A percentile compares a stretch with the other conserved stretches of the same genome.
Evolutionary conservation across 208 protist genomes (phyloP).

Genomic region (Histomonas meleagridis): DNA sequence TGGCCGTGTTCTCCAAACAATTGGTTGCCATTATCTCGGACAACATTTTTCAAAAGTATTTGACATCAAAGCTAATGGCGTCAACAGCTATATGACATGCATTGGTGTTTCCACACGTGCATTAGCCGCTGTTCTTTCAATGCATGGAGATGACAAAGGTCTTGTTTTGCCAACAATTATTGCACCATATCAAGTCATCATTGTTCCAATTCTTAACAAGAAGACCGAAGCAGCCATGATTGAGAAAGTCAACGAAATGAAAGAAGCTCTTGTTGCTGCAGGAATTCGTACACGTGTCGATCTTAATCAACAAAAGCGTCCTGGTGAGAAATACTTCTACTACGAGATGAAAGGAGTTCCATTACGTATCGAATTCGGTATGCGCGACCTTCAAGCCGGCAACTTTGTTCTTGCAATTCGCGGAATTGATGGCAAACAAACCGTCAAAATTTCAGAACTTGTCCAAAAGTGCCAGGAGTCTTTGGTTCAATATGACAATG

Average conservation of each 20-base stretch:
- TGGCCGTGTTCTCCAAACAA: slow-evolving; percentile 51
- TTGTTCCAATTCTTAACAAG: slow-evolving; percentile 1
- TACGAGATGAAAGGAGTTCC: slow-evolving; percentile 58
- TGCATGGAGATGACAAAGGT: slow-evolving; percentile 52
- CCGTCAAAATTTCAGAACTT: neutral
- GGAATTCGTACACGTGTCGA: slow-evolving; percentile 43
- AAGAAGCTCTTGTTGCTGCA: slow-evolving; percentile 23
- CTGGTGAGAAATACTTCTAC: slow-evolving; percentile 52
- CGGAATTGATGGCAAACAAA: slow-evolving; percentile 46
- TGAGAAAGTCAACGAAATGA: slow-evolving; percentile 38
- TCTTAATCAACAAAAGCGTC: slow-evolving; percentile 26
- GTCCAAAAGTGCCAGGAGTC: slow-evolving; percentile 41
- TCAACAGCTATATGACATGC: slow-evolving; percentile 51
- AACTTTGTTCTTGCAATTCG: slow-evolving; percentile 42
- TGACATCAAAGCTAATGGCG: slow-evolving; percentile 48
- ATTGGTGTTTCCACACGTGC: slow-evolving; percentile 53
- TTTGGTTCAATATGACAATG: neutral
- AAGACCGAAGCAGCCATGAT: slow-evolving; percentile 13
- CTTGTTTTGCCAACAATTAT: slow-evolving; percentile 49
- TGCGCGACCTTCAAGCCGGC: slow-evolving; percentile 42
- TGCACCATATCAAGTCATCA: slow-evolving; percentile 17
- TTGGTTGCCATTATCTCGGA: slow-evolving; percentile 51
- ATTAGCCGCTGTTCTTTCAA: slow-evolving; percentile 45
- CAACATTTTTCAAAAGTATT: slow-evolving; percentile 54
- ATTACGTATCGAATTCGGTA: slow-evolving; percentile 51